These are phyloP conservation scores for Nakazawaea molendinolei DNA, from an alignment of 805 yeast species.

Conservation along the genomic window DNA sequence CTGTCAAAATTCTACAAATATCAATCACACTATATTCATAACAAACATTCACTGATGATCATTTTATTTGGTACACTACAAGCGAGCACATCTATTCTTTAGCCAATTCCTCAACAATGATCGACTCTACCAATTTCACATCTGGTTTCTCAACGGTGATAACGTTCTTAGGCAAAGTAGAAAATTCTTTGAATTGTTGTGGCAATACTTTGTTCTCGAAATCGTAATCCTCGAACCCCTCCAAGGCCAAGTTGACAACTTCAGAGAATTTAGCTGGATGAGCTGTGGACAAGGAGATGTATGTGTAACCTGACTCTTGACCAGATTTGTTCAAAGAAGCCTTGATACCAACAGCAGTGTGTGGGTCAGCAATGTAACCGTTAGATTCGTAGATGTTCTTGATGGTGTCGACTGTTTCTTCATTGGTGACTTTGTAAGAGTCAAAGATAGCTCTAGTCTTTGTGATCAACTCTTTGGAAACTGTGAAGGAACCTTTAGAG, in stretches of 20 bases:
- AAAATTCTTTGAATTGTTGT: slow-evolving; percentile 69
- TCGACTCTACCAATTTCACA: slow-evolving; percentile 64
- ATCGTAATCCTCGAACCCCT: slow-evolving; percentile 61
- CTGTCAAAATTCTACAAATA: no score
- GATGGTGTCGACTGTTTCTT: slow-evolving; percentile 75
- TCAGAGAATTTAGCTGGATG: slow-evolving; percentile 99
- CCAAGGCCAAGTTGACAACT: slow-evolving; percentile 81
- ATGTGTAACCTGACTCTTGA: slow-evolving; percentile 36
- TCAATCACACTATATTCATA: not conserved
- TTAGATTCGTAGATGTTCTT: slow-evolving; percentile 54
- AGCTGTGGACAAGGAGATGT: slow-evolving; percentile 87
- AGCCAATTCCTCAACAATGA: slow-evolving; percentile 65
- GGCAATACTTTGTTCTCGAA: slow-evolving; percentile 89
- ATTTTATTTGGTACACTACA: slow-evolving; percentile 2
- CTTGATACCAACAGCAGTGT: slow-evolving; percentile 89
- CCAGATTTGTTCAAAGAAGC: slow-evolving; percentile 56
- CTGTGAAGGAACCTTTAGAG: slow-evolving; percentile 67
- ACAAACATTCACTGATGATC: not conserved
- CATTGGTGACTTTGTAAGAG: slow-evolving; percentile 75
- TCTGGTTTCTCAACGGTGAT: slow-evolving; percentile 66
- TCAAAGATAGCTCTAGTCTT: slow-evolving; percentile 67
- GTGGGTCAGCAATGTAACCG: slow-evolving; percentile 89
- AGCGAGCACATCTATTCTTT: slow-evolving; percentile 28
- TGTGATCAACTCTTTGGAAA: slow-evolving; percentile 53
- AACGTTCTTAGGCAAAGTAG: slow-evolving; percentile 68